Base-by-base conservation (phyloP, 1,139 yeast genomes). In the Protomyces macrosporus region DNA sequence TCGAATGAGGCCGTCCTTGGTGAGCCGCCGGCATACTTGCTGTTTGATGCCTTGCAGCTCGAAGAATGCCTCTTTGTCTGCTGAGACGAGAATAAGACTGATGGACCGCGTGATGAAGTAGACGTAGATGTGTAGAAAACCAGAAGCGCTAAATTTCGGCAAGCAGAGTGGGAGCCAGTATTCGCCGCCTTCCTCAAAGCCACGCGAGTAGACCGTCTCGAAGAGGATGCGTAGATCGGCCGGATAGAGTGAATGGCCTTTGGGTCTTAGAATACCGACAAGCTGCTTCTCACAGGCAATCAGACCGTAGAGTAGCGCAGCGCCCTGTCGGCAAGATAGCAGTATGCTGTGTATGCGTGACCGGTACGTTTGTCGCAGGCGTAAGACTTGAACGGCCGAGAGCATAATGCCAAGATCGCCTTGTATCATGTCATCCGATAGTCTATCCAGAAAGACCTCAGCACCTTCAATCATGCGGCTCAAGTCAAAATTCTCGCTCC, bases 121-220 rank as follows among this genome's bases (percentile, higher is more conserved):
- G 55, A 90, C 87, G 71, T 87, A 89, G 2, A 90, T 84, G 72
- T 93, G 88, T 6, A 93, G 76, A 70, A 90, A 95, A 12, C 98
- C 98, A 68, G 85, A 84, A 3, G 89, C 78, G 72, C 93, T 93
- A 77, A 93, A 93, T 69, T 88, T 84, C 0, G 98, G 97, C 74
- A 93, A 80, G 73, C 98, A 93, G 1, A 93, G 79, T 0, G 98
- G 98, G 12, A 90, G 82, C 98, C 98, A 93, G 67, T 90, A 82
- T 70, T 91, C 97, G 69, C 79, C 79, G 30, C 78, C 78, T 55
- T 74, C 76, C 70, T 82, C 82, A 0, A 83, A 77, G 35, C 76
- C 75, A 9, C 84, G 80, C 69, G 83, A 82, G 72, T 81, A 83
- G 1, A 86, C 79, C 77, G 86, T 79, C 36, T 85, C 82, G 69